Conservation (phyloP, 2,329 filamentous ascomycete genomes). For the Hawksworthiomyces lignivorus region DNA sequence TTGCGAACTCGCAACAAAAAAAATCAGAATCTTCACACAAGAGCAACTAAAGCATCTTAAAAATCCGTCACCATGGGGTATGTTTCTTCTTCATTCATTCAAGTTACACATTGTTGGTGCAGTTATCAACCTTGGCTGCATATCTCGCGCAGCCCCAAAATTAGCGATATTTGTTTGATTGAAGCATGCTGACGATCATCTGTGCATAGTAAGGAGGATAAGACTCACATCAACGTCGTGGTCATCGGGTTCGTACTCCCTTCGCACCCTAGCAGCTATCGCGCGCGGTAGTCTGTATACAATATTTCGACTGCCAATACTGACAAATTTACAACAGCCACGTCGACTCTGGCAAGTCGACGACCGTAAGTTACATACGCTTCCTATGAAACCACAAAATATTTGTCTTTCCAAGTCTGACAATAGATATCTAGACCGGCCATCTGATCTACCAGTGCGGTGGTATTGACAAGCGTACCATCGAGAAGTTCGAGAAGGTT, state of each 20-base stretch:
- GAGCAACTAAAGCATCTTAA: slow-evolving; percentile 7
- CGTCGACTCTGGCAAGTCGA: slow-evolving; percentile 99
- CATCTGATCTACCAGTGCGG: slow-evolving; percentile 99
- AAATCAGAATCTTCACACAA: not conserved
- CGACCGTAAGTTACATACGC: slow-evolving; percentile 61
- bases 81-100: slow-evolving; percentile 9
- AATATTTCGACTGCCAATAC: not conserved
- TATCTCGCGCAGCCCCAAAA: no score
- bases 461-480: slow-evolving; percentile 99
- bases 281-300: not conserved
- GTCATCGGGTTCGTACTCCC: slow-evolving; percentile 23
- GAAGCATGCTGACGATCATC: slow-evolving; percentile 16
- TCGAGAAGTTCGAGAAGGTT: slow-evolving; percentile 99
- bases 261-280: not conserved
- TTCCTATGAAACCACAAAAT: not conserved
- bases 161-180: no score
- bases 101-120: no score
- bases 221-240: slow-evolving; percentile 80
- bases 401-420: slow-evolving; percentile 11
- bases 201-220: slow-evolving; percentile 75
- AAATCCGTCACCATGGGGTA: slow-evolving; percentile 31
- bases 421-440: slow-evolving; percentile 44
- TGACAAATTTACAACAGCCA: slow-evolving; percentile 49
- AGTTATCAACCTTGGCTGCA: no score
- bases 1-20: slow-evolving; percentile 5